phyloP scores from a whole-genome alignment of 208 protist genomes.

The Leishmania braziliensis region DNA sequence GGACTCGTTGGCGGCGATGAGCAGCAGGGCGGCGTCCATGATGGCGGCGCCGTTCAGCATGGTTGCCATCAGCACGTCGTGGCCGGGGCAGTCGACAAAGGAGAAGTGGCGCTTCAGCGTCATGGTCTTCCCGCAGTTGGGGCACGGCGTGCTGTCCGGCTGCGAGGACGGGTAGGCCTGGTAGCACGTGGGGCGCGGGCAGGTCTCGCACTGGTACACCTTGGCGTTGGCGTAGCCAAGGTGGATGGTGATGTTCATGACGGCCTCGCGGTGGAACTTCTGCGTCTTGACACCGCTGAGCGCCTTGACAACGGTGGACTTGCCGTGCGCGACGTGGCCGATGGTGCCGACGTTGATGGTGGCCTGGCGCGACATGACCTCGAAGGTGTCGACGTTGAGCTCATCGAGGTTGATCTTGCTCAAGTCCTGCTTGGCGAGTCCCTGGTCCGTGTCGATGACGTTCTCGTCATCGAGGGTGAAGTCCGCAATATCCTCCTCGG shows the following conservation, averaged over 20 bases:
- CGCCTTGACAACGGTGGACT: slow-evolving; percentile 99
- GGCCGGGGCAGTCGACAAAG: slow-evolving; percentile 99
- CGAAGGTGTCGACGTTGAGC: slow-evolving; percentile 94
- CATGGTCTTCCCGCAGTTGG: slow-evolving; percentile 65
- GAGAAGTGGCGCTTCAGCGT: slow-evolving; percentile 96
- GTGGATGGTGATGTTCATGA: slow-evolving; percentile 99
- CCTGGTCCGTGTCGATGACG: slow-evolving; percentile 45
- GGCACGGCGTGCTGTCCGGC: slow-evolving; percentile 88
- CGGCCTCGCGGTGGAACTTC: slow-evolving; percentile 98
- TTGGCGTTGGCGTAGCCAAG: slow-evolving; percentile 99
- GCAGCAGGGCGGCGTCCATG: slow-evolving; percentile 99
- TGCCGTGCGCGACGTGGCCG: slow-evolving; percentile 99
- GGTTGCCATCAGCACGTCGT: slow-evolving; percentile 99
- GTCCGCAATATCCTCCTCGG: slow-evolving; percentile 72
- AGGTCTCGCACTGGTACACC: slow-evolving; percentile 91
- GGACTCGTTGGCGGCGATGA: slow-evolving; percentile 99
- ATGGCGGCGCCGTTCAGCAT: slow-evolving; percentile 99
- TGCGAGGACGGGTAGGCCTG: slow-evolving; percentile 86
- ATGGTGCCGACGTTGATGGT: slow-evolving; percentile 99
- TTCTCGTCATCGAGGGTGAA: slow-evolving; percentile 61
- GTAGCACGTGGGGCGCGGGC: slow-evolving; percentile 95
- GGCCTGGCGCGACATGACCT: slow-evolving; percentile 99
- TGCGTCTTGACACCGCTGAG: slow-evolving; percentile 99
- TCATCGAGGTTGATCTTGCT: slow-evolving; percentile 66
- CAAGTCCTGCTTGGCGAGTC: slow-evolving; percentile 81